These are phyloP conservation scores for Naganishia vaughanmartiniae DNA, from an alignment of 768 basidiomycete genomes.

Conservation along the genomic window DNA sequence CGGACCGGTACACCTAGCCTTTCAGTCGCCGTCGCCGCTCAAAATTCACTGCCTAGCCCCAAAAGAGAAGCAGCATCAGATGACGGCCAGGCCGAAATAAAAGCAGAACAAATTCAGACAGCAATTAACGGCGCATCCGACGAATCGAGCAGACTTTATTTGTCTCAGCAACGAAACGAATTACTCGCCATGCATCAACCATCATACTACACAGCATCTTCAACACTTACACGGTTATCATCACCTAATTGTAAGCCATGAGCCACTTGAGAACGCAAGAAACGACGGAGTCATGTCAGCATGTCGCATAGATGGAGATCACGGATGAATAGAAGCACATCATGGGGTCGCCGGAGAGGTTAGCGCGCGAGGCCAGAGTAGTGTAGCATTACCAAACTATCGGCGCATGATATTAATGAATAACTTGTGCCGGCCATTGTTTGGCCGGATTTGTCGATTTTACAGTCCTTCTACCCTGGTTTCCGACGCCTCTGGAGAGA, in stretches of 20 bases:
- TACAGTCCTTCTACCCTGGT: slow-evolving; percentile 50
- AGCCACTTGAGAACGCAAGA: slow-evolving; percentile 3
- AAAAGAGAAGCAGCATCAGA: slow-evolving; percentile 4
- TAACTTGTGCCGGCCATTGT: slow-evolving; percentile 7
- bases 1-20: slow-evolving; percentile 11
- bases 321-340: neutral
- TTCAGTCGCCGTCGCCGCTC: slow-evolving; percentile 3
- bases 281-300: slow-evolving; percentile 8
- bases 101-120: neutral
- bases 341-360: neutral
- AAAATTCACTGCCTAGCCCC: neutral
- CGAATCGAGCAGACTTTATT: slow-evolving; percentile 11
- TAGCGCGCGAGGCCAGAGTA: neutral
- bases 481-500: slow-evolving; percentile 48
- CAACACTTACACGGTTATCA: slow-evolving; percentile 18
- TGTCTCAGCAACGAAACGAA: slow-evolving; percentile 20
- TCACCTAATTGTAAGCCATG: slow-evolving; percentile 24
- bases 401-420: neutral
- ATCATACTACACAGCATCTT: slow-evolving; percentile 23
- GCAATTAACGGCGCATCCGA: neutral
- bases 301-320: slow-evolving; percentile 3
- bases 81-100: slow-evolving; percentile 9
- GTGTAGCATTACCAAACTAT: neutral
- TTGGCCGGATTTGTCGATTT: neutral
- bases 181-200: slow-evolving; percentile 17